Evolutionary conservation across 2,329 filamentous ascomycete species (phyloP).

Genomic region (Fusarium illudens): DNA sequence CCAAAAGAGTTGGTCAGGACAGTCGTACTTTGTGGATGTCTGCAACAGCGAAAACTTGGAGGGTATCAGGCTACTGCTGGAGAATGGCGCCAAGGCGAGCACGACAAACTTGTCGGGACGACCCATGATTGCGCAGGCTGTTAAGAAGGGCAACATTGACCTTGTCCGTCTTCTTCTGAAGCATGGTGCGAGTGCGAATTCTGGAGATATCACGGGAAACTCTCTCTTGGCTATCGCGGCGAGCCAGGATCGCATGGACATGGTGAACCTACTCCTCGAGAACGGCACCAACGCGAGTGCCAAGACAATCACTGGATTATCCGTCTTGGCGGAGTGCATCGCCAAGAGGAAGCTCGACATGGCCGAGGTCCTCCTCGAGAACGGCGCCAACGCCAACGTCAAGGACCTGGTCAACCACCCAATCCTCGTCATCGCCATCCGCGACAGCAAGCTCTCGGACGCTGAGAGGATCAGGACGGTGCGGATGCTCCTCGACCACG

Average conservation of each 20-base stretch:
- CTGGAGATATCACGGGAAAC: conserved; percentile 43
- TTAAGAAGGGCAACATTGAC: conserved; percentile 41
- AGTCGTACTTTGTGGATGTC: conserved; percentile 45
- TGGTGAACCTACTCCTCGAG: conserved; percentile 47
- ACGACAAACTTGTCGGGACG: conserved; percentile 39
- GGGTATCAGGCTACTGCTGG: conserved; percentile 44
- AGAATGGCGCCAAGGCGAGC: conserved; percentile 44
- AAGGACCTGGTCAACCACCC: conserved; percentile 46
- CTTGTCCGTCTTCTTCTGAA: conserved; percentile 44
- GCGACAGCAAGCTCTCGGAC: conserved; percentile 37
- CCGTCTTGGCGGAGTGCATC: conserved; percentile 48
- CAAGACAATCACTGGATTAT: conserved; percentile 43
- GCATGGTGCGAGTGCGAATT: conserved; percentile 48
- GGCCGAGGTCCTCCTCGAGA: conserved; percentile 44
- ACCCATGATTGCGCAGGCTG: conserved; percentile 41
- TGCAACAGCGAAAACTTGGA: conserved; percentile 37
- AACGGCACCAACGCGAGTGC: conserved; percentile 46
- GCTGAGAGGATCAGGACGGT: conserved; percentile 42
- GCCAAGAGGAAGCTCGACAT: conserved; percentile 45
- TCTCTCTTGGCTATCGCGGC: conserved; percentile 44
- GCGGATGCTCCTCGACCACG: conserved; percentile 45
- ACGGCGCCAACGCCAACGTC: conserved; percentile 46
- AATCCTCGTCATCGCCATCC: conserved; percentile 44
- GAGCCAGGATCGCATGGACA: conserved; percentile 39
- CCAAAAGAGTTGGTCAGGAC: conserved; percentile 41